A percentile compares a stretch with the other conserved stretches of the same genome.
phyloP scores from a whole-genome alignment of 1,139 yeast genomes.

The Kazachstania sp. region DNA sequence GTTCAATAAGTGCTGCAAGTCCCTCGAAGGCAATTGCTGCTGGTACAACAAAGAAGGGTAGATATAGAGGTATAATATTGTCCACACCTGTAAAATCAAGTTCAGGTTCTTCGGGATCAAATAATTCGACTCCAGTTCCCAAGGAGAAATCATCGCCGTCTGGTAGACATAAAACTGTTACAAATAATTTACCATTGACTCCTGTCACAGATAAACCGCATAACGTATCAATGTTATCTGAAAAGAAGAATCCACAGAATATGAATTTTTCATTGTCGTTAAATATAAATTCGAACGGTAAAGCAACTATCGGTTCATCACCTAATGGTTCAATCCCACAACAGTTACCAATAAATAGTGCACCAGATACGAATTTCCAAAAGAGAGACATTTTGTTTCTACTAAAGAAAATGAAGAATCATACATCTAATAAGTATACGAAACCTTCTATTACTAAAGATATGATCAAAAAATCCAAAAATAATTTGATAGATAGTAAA shows the following conservation, averaged over 20 bases:
- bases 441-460: background rate
- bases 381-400: slow-evolving; percentile 20
- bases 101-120: background rate
- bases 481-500: background rate
- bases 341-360: background rate
- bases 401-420: slow-evolving; percentile 22
- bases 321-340: background rate
- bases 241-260: background rate
- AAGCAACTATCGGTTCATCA: slow-evolving; percentile 7
- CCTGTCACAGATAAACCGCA: slow-evolving; percentile 3
- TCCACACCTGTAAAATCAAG: slow-evolving; percentile 16
- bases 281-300: slow-evolving; percentile 7
- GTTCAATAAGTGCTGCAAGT: background rate
- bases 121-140: background rate
- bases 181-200: slow-evolving; percentile 1
- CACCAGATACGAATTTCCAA: slow-evolving; percentile 7
- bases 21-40: background rate
- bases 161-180: background rate
- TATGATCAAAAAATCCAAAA: background rate
- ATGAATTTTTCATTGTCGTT: slow-evolving; percentile 8
- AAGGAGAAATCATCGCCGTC: background rate
- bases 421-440: background rate
- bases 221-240: background rate
- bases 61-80: slow-evolving; percentile 25
- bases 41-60: slow-evolving; percentile 15